These are phyloP conservation scores for Chaetoceros tenuissimus DNA, from an alignment of 108 stramenopile species.

Conservation along the genomic window DNA sequence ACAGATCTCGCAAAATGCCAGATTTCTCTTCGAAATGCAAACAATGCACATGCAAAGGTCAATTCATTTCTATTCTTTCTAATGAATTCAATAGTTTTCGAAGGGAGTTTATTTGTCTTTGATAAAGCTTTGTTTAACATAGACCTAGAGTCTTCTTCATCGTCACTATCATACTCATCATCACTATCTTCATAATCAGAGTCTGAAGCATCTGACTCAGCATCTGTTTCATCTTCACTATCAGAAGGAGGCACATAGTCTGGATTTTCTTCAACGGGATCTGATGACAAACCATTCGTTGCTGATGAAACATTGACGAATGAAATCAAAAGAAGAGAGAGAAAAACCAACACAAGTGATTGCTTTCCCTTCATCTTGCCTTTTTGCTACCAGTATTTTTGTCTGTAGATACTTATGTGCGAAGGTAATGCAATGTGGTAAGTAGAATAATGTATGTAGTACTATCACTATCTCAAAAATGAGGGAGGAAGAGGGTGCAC, in stretches of 20 bases:
- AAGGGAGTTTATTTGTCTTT: constrained; percentile 11
- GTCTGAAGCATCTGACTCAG: constrained; percentile 14
- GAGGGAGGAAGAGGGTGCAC: no score
- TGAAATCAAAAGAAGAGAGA: no score
- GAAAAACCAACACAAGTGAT: no score
- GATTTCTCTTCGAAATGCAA: constrained; percentile 63
- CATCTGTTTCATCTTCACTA: constrained; percentile 14
- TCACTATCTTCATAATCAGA: constrained; percentile 12
- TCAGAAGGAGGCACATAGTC: constrained; percentile 21
- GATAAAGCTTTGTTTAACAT: constrained; percentile 9
- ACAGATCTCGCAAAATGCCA: constrained; percentile 11
- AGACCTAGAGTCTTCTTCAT: constrained; percentile 8
- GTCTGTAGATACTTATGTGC: no score
- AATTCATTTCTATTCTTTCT: constrained; percentile 20
- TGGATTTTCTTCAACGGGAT: constrained; percentile 32
- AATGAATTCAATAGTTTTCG: constrained; percentile 6
- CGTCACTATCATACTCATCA: neutral
- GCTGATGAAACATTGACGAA: no score
- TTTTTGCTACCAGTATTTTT: no score
- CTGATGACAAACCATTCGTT: no score
- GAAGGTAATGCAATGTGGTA: no score
- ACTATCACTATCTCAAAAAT: no score
- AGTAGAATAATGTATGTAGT: no score
- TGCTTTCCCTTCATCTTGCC: no score
- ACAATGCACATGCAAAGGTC: constrained; percentile 27